These are phyloP conservation scores for Circinella minor DNA, from an alignment of 371 early-diverging fungal genomes.

Conservation along the genomic window DNA sequence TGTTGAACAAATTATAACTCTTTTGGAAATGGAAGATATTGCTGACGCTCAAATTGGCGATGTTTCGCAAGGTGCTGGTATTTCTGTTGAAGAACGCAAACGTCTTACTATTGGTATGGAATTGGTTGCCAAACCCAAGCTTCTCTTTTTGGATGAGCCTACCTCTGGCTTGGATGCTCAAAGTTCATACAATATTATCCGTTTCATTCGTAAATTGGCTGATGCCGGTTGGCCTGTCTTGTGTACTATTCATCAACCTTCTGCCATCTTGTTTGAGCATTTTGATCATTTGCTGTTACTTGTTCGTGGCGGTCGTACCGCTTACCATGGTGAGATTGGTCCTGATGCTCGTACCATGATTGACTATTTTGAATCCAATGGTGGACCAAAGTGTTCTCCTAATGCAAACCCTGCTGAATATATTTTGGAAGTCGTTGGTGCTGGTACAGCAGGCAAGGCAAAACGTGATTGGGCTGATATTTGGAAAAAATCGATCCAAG, in stretches of 20 bases:
- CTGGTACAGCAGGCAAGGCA: constrained; percentile 41
- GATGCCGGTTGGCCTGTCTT: constrained; percentile 61
- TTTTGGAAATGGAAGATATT: constrained; percentile 62
- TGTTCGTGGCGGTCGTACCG: constrained; percentile 61
- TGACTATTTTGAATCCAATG: constrained; percentile 62
- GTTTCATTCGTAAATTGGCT: constrained; percentile 65
- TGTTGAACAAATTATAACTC: constrained; percentile 65
- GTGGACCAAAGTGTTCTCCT: constrained; percentile 55
- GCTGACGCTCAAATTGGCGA: constrained; percentile 59
- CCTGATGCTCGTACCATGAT: constrained; percentile 53
- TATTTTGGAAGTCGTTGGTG: constrained; percentile 59
- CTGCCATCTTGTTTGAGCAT: constrained; percentile 61
- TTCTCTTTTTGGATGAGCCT: constrained; percentile 85
- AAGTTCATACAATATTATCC: constrained; percentile 70
- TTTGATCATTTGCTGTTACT: constrained; percentile 69
- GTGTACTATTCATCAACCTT: constrained; percentile 75
- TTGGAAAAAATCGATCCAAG: constrained; percentile 51
- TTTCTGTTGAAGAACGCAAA: constrained; percentile 66
- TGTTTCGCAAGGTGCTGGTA: constrained; percentile 46
- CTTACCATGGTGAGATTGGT: constrained; percentile 69
- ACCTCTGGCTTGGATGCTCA: constrained; percentile 72
- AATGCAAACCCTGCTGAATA: constrained; percentile 69
- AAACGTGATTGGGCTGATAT: constrained; percentile 56
- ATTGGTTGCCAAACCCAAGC: constrained; percentile 70
- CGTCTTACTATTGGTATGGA: constrained; percentile 70